Conservation (phyloP, 228 moss, liverwort and hornwort genomes). For the Sphagnum fallax region DNA sequence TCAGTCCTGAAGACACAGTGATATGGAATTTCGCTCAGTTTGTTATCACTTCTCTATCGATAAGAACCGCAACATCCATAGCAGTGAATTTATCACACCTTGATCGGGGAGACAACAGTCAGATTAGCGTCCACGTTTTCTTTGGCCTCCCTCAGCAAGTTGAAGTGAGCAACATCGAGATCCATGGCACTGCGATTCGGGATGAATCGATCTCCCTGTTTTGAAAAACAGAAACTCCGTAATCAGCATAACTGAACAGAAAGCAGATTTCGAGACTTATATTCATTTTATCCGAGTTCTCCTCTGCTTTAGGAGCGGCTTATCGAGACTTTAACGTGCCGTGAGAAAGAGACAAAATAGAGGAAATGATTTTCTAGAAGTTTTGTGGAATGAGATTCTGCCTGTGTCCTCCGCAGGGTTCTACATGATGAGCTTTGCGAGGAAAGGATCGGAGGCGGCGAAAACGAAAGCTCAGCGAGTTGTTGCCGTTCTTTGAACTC, state of each 20-base stretch:
- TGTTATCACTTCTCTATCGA: no score
- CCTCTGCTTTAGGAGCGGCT: neutral
- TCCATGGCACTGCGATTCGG: conserved; percentile 84
- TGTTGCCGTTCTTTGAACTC: conserved; percentile 17
- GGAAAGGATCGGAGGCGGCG: conserved; percentile 16
- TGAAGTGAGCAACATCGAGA: conserved; percentile 69
- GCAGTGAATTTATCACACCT: conserved; percentile 22
- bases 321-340: neutral
- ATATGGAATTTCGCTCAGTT: neutral
- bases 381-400: neutral
- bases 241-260: neutral
- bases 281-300: neutral
- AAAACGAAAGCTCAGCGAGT: conserved; percentile 23
- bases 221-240: neutral
- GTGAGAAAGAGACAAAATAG: conserved; percentile 1
- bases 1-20: neutral
- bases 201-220: conserved; percentile 85
- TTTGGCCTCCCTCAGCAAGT: conserved; percentile 54
- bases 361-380: no score
- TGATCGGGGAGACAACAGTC: conserved; percentile 69
- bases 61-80: no score
- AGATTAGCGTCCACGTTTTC: conserved; percentile 57
- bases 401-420: conserved; percentile 34
- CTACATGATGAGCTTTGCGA: conserved; percentile 19
- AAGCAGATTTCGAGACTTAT: neutral